Conservation (phyloP, 305 asterid genomes). For the Fraxinus sp. region DNA sequence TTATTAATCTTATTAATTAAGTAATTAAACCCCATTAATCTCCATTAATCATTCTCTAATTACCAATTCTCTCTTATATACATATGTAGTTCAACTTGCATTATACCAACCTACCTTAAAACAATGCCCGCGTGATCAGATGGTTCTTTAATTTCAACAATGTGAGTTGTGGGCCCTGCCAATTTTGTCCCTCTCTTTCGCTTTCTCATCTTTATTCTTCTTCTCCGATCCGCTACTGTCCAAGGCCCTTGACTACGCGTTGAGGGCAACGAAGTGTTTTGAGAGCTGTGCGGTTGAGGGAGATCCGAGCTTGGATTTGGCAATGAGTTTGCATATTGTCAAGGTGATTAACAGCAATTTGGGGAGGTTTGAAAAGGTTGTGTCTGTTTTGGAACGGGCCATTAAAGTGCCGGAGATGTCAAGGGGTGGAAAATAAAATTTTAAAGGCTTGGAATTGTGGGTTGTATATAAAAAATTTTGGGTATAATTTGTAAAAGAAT, state of each 20-base stretch:
- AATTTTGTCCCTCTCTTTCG: slow-evolving; percentile 35
- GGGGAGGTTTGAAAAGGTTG: slow-evolving; percentile 82
- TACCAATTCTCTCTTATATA: too few relatives aligned
- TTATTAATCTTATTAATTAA: too few relatives aligned
- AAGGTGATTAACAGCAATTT: slow-evolving; percentile 93
- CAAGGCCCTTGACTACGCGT: too few relatives aligned
- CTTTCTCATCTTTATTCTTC: slow-evolving; percentile 37
- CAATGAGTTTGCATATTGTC: slow-evolving; percentile 70
- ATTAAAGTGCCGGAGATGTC: slow-evolving; percentile 73
- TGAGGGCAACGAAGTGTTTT: too few relatives aligned
- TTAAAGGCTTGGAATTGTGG: too few relatives aligned
- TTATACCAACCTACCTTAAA: slow-evolving; percentile 60
- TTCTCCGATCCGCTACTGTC: slow-evolving; percentile 20
- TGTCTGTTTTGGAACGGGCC: slow-evolving; percentile 84
- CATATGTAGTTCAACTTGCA: background rate
- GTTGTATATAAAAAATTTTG: too few relatives aligned
- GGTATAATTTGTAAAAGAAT: too few relatives aligned
- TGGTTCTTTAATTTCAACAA: slow-evolving; percentile 71
- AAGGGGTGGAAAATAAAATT: slow-evolving; percentile 42
- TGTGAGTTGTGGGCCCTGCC: slow-evolving; percentile 28
- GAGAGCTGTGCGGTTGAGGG: slow-evolving; percentile 31
- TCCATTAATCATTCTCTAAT: too few relatives aligned
- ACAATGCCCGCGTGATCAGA: slow-evolving; percentile 59
- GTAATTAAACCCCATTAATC: too few relatives aligned
- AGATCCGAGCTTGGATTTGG: slow-evolving; percentile 85